phyloP scores from a whole-genome alignment of 805 yeast species.

The Wickerhamiella siamensis region DNA sequence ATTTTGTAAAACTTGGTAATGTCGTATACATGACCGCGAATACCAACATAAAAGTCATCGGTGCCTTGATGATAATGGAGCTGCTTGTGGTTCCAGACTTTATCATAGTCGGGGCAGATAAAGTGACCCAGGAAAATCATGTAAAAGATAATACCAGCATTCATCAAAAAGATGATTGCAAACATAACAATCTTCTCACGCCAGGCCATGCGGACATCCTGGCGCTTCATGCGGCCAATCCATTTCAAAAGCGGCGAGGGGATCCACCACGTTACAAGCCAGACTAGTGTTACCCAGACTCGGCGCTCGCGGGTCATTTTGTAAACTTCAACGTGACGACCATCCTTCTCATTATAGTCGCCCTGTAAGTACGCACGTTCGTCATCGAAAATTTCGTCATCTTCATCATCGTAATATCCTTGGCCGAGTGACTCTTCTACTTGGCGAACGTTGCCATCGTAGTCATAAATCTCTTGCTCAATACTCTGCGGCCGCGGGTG shows the following conservation, averaged over 20 bases:
- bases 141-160: constrained; percentile 29
- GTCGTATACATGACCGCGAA: constrained; percentile 30
- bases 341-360: constrained; percentile 23
- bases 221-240: constrained; percentile 28
- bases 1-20: constrained; percentile 27
- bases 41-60: constrained; percentile 26
- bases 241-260: constrained; percentile 25
- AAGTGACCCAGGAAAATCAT: constrained; percentile 29
- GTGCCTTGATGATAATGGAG: constrained; percentile 26
- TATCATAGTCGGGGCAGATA: constrained; percentile 29
- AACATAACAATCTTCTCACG: constrained; percentile 29
- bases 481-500: neutral
- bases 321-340: constrained; percentile 22
- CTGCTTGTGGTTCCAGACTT: constrained; percentile 28
- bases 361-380: constrained; percentile 18
- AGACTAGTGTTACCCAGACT: constrained; percentile 28
- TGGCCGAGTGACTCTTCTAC: constrained; percentile 24
- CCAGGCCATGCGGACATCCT: constrained; percentile 32
- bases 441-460: constrained; percentile 6
- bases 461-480: constrained; percentile 3
- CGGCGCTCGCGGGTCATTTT: constrained; percentile 22
- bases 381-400: constrained; percentile 8
- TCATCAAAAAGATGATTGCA: constrained; percentile 24
- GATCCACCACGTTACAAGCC: constrained; percentile 31
- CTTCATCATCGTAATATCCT: constrained; percentile 24